phyloP scores from a whole-genome alignment of 1,284 basidiomycete genomes.

The Heterobasidion irregulare region DNA sequence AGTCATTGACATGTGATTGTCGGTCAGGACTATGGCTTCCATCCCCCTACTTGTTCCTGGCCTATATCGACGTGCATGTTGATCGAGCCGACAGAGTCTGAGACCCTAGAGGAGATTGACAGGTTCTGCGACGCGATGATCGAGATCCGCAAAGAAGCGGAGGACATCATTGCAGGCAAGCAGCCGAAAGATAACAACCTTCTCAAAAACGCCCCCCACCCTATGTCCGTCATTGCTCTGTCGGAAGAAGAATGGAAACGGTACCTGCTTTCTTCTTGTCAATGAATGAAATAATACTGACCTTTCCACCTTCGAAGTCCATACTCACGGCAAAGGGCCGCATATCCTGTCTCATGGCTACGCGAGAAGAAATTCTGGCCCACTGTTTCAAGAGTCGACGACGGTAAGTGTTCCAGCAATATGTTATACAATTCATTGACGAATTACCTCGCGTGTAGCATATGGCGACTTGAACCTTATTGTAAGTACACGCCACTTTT shows the following conservation, averaged over 20 bases:
- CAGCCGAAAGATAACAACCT: conserved; percentile 87
- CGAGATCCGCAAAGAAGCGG: conserved; percentile 85
- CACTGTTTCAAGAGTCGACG: conserved; percentile 82
- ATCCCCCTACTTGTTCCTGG: conserved; percentile 91
- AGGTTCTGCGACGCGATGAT: conserved; percentile 98
- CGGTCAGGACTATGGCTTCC: conserved; percentile 75
- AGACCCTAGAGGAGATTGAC: conserved; percentile 86
- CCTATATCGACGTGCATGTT: conserved; percentile 91
- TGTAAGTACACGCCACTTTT: conserved; percentile 37
- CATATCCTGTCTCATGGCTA: conserved; percentile 76
- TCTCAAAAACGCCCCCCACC: conserved; percentile 92
- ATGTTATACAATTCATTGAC: neutral
- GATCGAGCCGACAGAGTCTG: conserved; percentile 93
- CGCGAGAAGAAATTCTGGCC: conserved; percentile 92
- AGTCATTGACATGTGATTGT: conserved; percentile 15
- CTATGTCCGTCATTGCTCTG: conserved; percentile 64
- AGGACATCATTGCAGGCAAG: conserved; percentile 80
- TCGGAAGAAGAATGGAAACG: conserved; percentile 78
- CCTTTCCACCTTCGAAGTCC: conserved; percentile 38
- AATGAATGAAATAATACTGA: neutral
- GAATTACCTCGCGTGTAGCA: conserved; percentile 29
- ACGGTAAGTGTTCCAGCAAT: conserved; percentile 43
- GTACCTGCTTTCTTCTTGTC: conserved; percentile 28
- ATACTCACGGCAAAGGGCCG: conserved; percentile 81
- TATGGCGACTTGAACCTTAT: conserved; percentile 79